These are phyloP conservation scores for Arctium minus DNA, from an alignment of 129 eudicot genomes.

Conservation along the genomic window DNA sequence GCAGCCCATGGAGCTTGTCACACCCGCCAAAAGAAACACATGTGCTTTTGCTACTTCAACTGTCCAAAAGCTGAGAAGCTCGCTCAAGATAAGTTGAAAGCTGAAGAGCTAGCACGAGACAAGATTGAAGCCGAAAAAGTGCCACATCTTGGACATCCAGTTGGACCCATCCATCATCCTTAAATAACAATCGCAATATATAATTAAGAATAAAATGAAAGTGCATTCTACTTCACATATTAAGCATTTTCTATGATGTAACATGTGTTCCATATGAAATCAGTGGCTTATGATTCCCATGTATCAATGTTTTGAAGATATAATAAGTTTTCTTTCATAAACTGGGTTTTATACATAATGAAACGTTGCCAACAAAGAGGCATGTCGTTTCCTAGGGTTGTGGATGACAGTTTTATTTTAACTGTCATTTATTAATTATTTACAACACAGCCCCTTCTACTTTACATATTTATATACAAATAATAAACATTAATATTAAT, in stretches of 20 bases:
- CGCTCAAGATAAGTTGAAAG: conserved; percentile 16
- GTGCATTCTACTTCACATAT: background rate
- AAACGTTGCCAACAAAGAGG: no score
- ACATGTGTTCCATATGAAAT: background rate
- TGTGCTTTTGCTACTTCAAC: conserved; percentile 33
- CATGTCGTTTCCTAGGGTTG: no score
- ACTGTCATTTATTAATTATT: no score
- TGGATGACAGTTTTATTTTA: no score
- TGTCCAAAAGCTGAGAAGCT: conserved; percentile 16
- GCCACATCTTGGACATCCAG: background rate
- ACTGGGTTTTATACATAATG: no score
- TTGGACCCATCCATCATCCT: background rate
- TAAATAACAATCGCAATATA: background rate
- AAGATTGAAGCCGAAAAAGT: conserved; percentile 8
- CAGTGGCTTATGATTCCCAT: background rate
- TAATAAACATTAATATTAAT: no score
- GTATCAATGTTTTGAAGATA: background rate
- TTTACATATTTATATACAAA: no score
- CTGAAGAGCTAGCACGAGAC: conserved; percentile 8
- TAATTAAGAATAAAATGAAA: conserved; percentile 14
- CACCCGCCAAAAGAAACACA: conserved; percentile 12
- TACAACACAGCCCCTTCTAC: no score
- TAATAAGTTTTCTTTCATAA: no score
- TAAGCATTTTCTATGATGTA: conserved; percentile 1
- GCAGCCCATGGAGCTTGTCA: conserved; percentile 38